phyloP scores from a whole-genome alignment of 2,329 filamentous ascomycete genomes.

The Trichoderma sp. region DNA sequence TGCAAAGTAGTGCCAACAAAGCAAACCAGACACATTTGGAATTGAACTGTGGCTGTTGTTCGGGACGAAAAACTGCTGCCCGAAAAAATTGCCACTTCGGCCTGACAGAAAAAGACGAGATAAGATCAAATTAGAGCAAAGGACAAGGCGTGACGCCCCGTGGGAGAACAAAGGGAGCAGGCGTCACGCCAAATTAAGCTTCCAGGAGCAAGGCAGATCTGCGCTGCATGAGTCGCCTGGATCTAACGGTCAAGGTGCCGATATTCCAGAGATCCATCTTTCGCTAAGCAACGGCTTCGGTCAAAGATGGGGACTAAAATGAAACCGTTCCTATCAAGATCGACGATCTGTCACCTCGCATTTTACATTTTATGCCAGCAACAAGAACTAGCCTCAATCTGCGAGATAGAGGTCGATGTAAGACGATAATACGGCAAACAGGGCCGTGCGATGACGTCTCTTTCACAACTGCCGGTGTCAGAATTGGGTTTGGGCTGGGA shows the following conservation, averaged over 20 bases:
- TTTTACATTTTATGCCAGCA: not conserved
- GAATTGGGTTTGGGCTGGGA: not conserved
- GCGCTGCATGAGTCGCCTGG: not conserved
- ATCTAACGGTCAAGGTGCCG: not conserved
- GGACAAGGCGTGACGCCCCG: not conserved
- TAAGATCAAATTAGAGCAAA: not conserved
- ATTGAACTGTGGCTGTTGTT: not conserved
- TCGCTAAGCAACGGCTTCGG: not conserved
- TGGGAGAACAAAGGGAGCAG: not conserved
- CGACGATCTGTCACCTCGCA: not conserved
- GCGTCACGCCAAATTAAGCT: not conserved
- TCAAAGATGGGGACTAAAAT: not conserved
- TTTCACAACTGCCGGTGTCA: not conserved
- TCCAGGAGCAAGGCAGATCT: not conserved
- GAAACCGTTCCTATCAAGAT: not conserved
- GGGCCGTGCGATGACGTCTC: not conserved
- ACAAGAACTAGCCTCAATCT: not conserved
- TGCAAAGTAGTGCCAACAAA: not conserved
- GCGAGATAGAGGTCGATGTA: not conserved
- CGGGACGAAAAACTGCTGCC: not conserved
- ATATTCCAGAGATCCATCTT: not conserved
- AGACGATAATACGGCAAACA: not conserved
- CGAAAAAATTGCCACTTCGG: not conserved
- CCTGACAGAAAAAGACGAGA: not conserved
- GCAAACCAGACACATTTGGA: not conserved